Conservation (phyloP, 495 filamentous ascomycete genomes). For the Penicillium flavigenum region DNA sequence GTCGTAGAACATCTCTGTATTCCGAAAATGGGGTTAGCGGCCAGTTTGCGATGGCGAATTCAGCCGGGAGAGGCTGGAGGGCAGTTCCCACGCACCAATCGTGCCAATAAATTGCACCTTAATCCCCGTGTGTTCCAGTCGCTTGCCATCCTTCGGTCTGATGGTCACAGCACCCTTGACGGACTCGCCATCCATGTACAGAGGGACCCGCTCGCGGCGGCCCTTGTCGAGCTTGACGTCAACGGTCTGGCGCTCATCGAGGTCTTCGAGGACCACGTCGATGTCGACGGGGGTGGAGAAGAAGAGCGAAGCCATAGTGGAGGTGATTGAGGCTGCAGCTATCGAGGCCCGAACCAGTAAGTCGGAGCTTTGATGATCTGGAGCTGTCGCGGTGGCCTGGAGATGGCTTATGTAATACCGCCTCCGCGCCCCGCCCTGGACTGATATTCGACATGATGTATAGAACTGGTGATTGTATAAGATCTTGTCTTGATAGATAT, state of each 20-base stretch:
- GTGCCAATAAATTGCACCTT: slow-evolving; percentile 99
- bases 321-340: slow-evolving; percentile 14
- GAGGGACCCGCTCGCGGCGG: slow-evolving; percentile 89
- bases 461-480: not conserved
- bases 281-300: slow-evolving; percentile 98
- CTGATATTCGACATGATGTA: not conserved
- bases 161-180: slow-evolving; percentile 95
- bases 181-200: slow-evolving; percentile 98
- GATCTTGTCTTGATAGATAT: not conserved
- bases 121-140: slow-evolving; percentile 97
- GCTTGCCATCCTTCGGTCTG: slow-evolving; percentile 96
- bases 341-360: slow-evolving; percentile 3
- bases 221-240: slow-evolving; percentile 98
- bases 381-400: slow-evolving; percentile 17
- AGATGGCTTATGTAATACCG: slow-evolving; percentile 8
- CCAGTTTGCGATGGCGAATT: not conserved
- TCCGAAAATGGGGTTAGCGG: slow-evolving; percentile 4
- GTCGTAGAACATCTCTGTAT: slow-evolving; percentile 96
- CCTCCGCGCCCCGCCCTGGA: slow-evolving; percentile 1
- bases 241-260: slow-evolving; percentile 89
- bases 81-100: slow-evolving; percentile 63
- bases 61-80: not conserved
- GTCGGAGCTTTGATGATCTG: slow-evolving; percentile 10
- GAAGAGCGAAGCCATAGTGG: slow-evolving; percentile 85
- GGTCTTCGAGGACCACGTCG: slow-evolving; percentile 94